phyloP scores from a whole-genome alignment of 2,329 filamentous ascomycete genomes.

The Clarireedia sp. region DNA sequence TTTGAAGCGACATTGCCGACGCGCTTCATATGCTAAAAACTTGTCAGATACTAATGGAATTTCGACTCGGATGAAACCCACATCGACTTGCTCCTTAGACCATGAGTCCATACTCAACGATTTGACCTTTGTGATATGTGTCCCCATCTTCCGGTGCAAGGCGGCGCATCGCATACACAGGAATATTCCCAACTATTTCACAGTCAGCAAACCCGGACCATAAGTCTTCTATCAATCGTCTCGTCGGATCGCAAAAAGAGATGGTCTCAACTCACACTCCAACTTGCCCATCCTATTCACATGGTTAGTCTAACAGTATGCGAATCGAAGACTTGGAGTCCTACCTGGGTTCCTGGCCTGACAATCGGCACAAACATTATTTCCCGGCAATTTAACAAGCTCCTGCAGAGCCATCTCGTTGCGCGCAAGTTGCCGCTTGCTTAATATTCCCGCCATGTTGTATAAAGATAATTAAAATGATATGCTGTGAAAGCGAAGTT shows the following conservation, averaged over 20 bases:
- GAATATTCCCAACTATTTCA: conserved; percentile 78
- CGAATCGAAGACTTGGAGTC: conserved; percentile 22
- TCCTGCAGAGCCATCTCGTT: conserved; percentile 91
- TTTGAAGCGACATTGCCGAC: conserved; percentile 84
- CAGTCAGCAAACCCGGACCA: conserved; percentile 15
- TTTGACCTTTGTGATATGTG: conserved; percentile 97
- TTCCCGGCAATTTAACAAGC: conserved; percentile 79
- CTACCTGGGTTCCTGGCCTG: conserved; percentile 82
- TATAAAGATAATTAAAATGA: conserved; percentile 10
- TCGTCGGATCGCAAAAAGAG: neutral
- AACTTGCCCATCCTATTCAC: conserved; percentile 30
- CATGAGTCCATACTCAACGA: conserved; percentile 98
- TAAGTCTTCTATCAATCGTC: neutral
- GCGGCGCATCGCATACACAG: conserved; percentile 96
- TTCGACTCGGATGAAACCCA: conserved; percentile 36
- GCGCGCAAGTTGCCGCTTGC: conserved; percentile 95
- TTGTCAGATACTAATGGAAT: conserved; percentile 12
- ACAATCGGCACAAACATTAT: conserved; percentile 92
- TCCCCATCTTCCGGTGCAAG: conserved; percentile 91
- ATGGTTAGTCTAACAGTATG: neutral
- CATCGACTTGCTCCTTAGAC: conserved; percentile 93
- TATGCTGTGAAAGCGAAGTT: neutral
- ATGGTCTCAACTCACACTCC: conserved; percentile 28
- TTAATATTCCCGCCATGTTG: conserved; percentile 65
- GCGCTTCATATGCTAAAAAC: conserved; percentile 77